phyloP scores from a whole-genome alignment of 495 filamentous ascomycete species.

The Trichoderma gamsii region DNA sequence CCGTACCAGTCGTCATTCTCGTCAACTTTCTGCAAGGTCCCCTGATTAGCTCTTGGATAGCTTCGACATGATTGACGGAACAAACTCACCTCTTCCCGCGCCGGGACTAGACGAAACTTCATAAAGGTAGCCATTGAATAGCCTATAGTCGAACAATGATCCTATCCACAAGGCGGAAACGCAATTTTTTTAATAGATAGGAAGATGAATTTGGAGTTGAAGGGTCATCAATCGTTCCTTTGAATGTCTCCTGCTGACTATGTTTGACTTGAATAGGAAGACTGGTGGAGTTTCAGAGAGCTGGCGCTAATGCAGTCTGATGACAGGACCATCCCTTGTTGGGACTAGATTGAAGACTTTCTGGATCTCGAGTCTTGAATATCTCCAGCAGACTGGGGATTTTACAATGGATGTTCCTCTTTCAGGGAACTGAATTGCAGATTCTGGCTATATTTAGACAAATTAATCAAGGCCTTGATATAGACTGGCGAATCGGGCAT shows the following conservation, averaged over 20 bases:
- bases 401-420: too few relatives aligned
- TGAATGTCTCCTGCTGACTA: conserved; percentile 10
- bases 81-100: conserved; percentile 8
- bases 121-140: not conserved
- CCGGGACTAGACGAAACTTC: not conserved
- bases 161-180: not conserved
- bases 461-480: too few relatives aligned
- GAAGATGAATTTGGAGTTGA: not conserved
- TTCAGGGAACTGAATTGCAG: too few relatives aligned
- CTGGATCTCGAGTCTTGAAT: not conserved
- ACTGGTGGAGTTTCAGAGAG: not conserved
- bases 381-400: not conserved
- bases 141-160: not conserved
- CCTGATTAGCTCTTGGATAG: not conserved
- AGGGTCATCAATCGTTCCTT: not conserved
- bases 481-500: too few relatives aligned
- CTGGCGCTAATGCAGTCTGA: conserved; percentile 4
- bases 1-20: not conserved
- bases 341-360: not conserved
- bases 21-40: not conserved
- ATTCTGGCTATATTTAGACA: too few relatives aligned
- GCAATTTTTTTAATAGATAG: not conserved
- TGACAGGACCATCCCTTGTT: not conserved
- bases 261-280: not conserved
- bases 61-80: not conserved